Evolutionary conservation across 768 basidiomycete species (phyloP).

Genomic region (Podaxis pistillaris): DNA sequence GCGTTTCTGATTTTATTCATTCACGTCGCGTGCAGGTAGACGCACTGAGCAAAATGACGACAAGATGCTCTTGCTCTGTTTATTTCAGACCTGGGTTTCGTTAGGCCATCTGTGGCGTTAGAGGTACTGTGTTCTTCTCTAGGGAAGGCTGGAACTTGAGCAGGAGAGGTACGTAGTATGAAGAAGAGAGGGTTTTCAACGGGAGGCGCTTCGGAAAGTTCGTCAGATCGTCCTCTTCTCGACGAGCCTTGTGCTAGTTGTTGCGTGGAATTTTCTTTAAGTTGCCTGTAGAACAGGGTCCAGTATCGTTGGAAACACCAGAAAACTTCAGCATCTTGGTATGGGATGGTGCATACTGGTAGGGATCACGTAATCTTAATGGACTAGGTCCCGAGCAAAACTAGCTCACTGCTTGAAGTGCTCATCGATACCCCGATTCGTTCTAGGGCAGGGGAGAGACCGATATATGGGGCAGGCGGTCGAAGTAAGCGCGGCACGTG

Average conservation of each 20-base stretch:
- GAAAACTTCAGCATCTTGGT: neutral
- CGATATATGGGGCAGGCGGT: neutral
- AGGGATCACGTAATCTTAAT: neutral
- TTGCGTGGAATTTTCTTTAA: neutral
- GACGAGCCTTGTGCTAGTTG: neutral
- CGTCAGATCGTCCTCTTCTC: neutral
- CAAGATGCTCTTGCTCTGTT: neutral
- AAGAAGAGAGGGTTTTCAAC: neutral
- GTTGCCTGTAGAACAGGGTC: neutral
- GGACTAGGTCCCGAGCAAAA: neutral
- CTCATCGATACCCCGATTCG: constrained; percentile 14
- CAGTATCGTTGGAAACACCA: neutral
- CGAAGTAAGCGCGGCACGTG: neutral
- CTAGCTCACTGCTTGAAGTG: constrained; percentile 3
- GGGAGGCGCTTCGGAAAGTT: neutral
- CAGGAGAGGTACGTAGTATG: neutral
- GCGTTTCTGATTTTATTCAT: neutral
- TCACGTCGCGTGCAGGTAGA: neutral
- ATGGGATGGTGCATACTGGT: neutral
- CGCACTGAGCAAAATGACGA: neutral
- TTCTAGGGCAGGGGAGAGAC: neutral
- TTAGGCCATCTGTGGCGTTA: neutral
- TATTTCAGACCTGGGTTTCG: constrained; percentile 4
- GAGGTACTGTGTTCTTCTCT: neutral
- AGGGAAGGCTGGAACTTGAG: neutral